Evolutionary conservation across 371 early-diverging fungal genomes (phyloP).

Genomic region (Mucor piriformis): DNA sequence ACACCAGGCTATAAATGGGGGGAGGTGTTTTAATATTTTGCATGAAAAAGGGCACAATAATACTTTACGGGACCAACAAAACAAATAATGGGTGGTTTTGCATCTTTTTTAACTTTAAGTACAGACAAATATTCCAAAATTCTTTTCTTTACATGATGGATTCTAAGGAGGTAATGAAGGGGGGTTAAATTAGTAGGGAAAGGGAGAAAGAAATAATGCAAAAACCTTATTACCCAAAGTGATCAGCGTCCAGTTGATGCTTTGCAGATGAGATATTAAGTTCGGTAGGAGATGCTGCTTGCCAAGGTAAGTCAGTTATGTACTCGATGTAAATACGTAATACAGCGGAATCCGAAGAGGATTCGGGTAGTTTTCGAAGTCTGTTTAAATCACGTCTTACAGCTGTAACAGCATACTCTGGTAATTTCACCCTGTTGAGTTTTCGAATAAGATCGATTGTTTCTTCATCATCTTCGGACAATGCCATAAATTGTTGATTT

Average conservation of each 20-base stretch:
- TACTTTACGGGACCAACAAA: slow-evolving; percentile 66
- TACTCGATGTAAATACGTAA: slow-evolving; percentile 79
- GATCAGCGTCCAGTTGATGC: slow-evolving; percentile 75
- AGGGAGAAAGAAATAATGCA: not conserved
- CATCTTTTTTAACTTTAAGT: slow-evolving; percentile 70
- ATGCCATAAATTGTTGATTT: not conserved
- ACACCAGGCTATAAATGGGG: slow-evolving; percentile 60
- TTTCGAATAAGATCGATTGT: slow-evolving; percentile 59
- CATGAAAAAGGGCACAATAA: not conserved
- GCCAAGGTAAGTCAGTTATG: slow-evolving; percentile 82
- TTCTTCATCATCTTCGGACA: slow-evolving; percentile 62
- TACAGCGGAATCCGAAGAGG: slow-evolving; percentile 79
- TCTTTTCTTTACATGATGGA: slow-evolving; percentile 81
- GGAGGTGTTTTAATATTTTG: not conserved
- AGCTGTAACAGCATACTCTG: slow-evolving; percentile 62
- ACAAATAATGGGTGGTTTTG: slow-evolving; percentile 81
- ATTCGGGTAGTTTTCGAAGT: slow-evolving; percentile 69
- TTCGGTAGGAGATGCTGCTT: slow-evolving; percentile 11
- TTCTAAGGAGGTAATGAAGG: slow-evolving; percentile 15
- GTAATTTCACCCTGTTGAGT: slow-evolving; percentile 61
- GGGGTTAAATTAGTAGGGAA: not conserved
- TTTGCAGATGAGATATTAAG: slow-evolving; percentile 68
- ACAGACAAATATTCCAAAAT: slow-evolving; percentile 86
- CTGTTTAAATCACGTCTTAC: slow-evolving; percentile 75
- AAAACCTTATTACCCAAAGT: slow-evolving; percentile 60